Conservation (phyloP, 768 basidiomycete genomes). For the Albatrellus ellisii region DNA sequence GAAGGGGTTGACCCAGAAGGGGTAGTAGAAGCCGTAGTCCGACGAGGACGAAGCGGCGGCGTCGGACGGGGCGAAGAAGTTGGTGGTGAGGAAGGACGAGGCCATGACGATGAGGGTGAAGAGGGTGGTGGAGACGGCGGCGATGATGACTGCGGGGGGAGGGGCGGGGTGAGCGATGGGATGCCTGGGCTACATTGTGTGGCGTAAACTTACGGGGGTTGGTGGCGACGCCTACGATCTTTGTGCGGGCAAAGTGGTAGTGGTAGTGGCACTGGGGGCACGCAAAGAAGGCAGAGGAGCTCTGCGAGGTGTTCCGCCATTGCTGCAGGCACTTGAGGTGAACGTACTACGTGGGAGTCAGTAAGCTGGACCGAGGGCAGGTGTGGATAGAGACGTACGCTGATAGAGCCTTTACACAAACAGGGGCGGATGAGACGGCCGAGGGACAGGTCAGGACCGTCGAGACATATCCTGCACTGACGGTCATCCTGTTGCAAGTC, state of each 20-base stretch:
- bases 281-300: constrained; percentile 58
- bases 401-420: constrained; percentile 68
- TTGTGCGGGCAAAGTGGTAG: constrained; percentile 66
- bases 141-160: constrained; percentile 43
- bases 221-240: constrained; percentile 57
- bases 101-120: constrained; percentile 12
- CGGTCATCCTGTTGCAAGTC: constrained; percentile 28
- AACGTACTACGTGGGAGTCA: constrained; percentile 39
- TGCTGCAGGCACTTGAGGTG: constrained; percentile 67
- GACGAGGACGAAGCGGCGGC: constrained; percentile 3
- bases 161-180: background rate
- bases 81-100: constrained; percentile 12
- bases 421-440: constrained; percentile 79
- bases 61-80: constrained; percentile 8
- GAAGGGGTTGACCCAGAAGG: constrained; percentile 13
- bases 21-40: constrained; percentile 1
- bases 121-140: constrained; percentile 14
- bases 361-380: background rate
- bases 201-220: constrained; percentile 42
- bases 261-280: constrained; percentile 73
- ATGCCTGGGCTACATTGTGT: background rate
- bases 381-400: constrained; percentile 24
- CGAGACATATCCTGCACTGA: constrained; percentile 80
- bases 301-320: constrained; percentile 55
- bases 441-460: constrained; percentile 46